Base-by-base conservation (phyloP, 306 rosid species). In the Vicia sativa region DNA sequence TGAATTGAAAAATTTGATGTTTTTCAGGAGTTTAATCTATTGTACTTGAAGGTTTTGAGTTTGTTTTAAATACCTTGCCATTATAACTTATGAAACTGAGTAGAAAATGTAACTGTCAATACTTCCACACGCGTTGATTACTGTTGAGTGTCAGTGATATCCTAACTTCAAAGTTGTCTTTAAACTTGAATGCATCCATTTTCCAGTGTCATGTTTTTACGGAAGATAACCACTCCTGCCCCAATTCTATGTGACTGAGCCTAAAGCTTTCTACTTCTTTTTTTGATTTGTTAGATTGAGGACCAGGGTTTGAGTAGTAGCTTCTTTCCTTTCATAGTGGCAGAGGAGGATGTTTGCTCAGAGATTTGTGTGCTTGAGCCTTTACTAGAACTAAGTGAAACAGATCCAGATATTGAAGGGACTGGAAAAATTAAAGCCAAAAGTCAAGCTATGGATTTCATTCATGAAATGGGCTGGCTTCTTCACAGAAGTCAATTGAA, bases 391-490 rank as follows among this genome's bases (percentile, higher is more conserved):
- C 77, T 39, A 5, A 48, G 74, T 35, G 87, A 84, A 74, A 79
- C 74, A 46, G 75, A 65, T 48, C 72, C 74, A n/a, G 76, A 79
- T 61, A 48, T 60, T 42, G 84, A 68, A 58, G 79, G 75, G 57
- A 52, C 82, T 61, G 78, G 72, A 15, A 82, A 70, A 54, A 16
- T 67, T 60, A 80, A 78, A 75, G 82, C 91, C 49, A 80, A 78
- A 77, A 82, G 83, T 77, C 85, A 80, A 25, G 98, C 96, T n/a
- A 66, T 90, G 83, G 93, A 89, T 73, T 92, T 89, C 71, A 83
- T 92, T 71, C 89, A 92, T 69, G 98, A 89, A 90, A 81, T 92
- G 81, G 98, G 98, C 50, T 92, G 98, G 96, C 85, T 92, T 62
- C 92, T 92, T 66, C 98, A 87, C 78, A 87, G 90, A 77, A 81